Evolutionary conservation across 129 eudicot genomes (phyloP).

Genomic region (Heracleum sosnowskyi): DNA sequence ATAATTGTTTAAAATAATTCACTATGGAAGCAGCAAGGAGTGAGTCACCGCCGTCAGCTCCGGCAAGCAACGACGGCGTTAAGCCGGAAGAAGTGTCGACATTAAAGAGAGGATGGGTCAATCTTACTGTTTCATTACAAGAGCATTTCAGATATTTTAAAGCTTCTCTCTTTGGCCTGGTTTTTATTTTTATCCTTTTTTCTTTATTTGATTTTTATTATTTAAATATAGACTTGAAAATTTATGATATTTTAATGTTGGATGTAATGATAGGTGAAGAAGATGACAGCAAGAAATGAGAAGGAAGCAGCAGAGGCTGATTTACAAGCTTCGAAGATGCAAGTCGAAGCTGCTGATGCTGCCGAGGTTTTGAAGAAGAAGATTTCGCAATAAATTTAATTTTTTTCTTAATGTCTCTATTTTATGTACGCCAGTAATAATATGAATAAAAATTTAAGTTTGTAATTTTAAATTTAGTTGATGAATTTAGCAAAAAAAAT

Average conservation of each 20-base stretch:
- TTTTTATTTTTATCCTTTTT: not conserved
- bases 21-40: constrained; percentile 3
- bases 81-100: constrained; percentile 6
- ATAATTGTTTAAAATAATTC: too few species aligned
- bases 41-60: not conserved
- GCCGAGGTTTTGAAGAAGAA: constrained; percentile 25
- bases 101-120: constrained; percentile 8
- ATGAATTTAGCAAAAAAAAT: too few species aligned
- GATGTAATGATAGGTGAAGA: not conserved
- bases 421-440: too few species aligned
- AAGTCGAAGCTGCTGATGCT: constrained; percentile 32
- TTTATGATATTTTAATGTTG: not conserved
- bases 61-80: not conserved
- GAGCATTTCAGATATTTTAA: constrained; percentile 18
- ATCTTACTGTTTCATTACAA: constrained; percentile 9
- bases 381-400: not conserved
- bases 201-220: not conserved
- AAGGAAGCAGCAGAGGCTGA: constrained; percentile 35
- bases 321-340: constrained; percentile 22
- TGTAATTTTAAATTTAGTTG: too few species aligned
- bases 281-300: constrained; percentile 27
- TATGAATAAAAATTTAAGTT: too few species aligned
- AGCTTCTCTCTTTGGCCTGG: constrained; percentile 23
- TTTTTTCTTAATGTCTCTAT: too few species aligned
- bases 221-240: not conserved